Percentiles rank a stretch among this genome's conserved stretches.
phyloP scores from a whole-genome alignment of 2,329 filamentous ascomycete genomes.

The Trichoderma asperellum region DNA sequence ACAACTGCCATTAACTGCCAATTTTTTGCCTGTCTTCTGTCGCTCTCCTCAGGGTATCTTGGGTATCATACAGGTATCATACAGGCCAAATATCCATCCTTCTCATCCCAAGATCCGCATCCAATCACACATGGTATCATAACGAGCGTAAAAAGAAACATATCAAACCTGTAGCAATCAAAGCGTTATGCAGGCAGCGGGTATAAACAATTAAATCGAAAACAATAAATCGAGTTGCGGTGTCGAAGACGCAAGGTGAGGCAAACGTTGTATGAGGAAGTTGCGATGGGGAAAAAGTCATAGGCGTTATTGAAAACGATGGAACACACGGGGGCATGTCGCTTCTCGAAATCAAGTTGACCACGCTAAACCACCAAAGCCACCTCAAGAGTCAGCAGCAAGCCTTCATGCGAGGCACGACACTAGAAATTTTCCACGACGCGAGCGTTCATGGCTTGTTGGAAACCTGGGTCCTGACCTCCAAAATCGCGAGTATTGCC shows the following conservation, averaged over 20 bases:
- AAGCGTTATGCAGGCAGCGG: background rate
- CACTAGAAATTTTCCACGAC: constrained; percentile 83
- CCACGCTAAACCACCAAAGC: constrained; percentile 40
- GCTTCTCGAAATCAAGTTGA: constrained; percentile 42
- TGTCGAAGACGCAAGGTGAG: constrained; percentile 10
- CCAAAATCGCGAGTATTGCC: constrained; percentile 54
- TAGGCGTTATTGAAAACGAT: constrained; percentile 32
- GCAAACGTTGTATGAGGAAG: background rate
- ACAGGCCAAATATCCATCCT: constrained; percentile 2
- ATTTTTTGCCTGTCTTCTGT: constrained; percentile 19
- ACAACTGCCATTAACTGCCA: background rate
- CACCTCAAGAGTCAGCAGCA: constrained; percentile 40
- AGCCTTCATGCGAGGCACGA: constrained; percentile 29
- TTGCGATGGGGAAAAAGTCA: background rate
- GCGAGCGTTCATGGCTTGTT: constrained; percentile 78
- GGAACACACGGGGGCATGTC: constrained; percentile 22
- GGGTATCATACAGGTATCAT: constrained; percentile 36
- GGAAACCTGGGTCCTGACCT: constrained; percentile 65
- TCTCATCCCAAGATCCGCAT: constrained; percentile 24
- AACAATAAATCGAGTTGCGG: background rate
- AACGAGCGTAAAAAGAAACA: constrained; percentile 20
- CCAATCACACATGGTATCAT: constrained; percentile 12
- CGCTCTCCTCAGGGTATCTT: constrained; percentile 27
- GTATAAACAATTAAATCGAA: constrained; percentile 5
- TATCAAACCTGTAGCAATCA: constrained; percentile 1